Conservation (phyloP, 2,329 filamentous ascomycete genomes). For the Hypoxylon sp. region DNA sequence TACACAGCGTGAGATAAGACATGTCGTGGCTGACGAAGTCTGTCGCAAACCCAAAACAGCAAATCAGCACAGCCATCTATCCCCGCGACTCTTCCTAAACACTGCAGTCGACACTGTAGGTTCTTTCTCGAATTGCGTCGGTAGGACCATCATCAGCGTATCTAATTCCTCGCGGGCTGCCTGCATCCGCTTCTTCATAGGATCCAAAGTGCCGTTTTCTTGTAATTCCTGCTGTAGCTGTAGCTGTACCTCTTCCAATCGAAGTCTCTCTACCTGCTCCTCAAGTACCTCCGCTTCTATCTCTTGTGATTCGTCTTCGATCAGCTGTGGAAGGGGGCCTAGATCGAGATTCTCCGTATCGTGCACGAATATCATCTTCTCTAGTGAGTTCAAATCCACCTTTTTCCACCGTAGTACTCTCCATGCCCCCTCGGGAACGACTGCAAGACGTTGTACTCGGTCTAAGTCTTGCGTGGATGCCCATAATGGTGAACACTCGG, state of each 20-base stretch:
- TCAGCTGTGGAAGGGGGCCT: slow-evolving; percentile 47
- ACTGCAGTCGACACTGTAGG: slow-evolving; percentile 53
- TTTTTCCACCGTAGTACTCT: slow-evolving; percentile 52
- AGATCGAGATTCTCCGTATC: slow-evolving; percentile 49
- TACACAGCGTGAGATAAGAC: slow-evolving; percentile 38
- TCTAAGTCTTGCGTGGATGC: slow-evolving; percentile 48
- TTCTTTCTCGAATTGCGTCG: slow-evolving; percentile 51
- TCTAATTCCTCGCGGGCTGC: slow-evolving; percentile 53
- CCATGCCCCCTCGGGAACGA: slow-evolving; percentile 55
- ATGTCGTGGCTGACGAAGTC: slow-evolving; percentile 35
- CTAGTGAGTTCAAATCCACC: slow-evolving; percentile 47
- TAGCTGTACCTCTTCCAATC: slow-evolving; percentile 34
- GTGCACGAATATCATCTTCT: slow-evolving; percentile 55
- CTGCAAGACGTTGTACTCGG: slow-evolving; percentile 50
- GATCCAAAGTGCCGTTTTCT: slow-evolving; percentile 32
- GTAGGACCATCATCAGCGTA: slow-evolving; percentile 52
- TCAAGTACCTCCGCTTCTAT: slow-evolving; percentile 44
- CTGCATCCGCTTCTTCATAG: slow-evolving; percentile 52
- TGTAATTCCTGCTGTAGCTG: slow-evolving; percentile 27
- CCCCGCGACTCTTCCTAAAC: slow-evolving; percentile 48
- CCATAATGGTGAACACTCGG: slow-evolving; percentile 52
- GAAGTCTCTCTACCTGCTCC: slow-evolving; percentile 41
- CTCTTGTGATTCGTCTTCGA: slow-evolving; percentile 50
- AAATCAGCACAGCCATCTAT: slow-evolving; percentile 44
- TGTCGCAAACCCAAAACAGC: slow-evolving; percentile 25